phyloP scores from a whole-genome alignment of 2,329 filamentous ascomycete genomes.

The Botrytis hyacinthi region DNA sequence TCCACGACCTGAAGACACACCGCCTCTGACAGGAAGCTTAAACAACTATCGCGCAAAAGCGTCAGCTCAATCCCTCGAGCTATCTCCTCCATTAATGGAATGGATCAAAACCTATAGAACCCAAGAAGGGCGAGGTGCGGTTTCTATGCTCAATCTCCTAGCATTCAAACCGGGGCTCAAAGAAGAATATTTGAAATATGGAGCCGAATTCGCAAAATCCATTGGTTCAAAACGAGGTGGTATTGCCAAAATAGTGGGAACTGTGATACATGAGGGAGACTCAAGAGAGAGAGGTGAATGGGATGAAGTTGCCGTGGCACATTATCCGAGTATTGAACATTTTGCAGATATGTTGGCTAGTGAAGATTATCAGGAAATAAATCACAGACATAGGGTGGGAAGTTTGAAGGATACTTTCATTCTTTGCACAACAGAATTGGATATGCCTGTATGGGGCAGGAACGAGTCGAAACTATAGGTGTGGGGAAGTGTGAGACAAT shows the following conservation, averaged over 20 bases:
- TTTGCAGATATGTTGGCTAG: conserved; percentile 60
- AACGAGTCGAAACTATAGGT: background rate
- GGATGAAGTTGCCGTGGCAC: conserved; percentile 64
- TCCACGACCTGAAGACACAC: conserved; percentile 39
- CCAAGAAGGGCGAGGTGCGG: conserved; percentile 43
- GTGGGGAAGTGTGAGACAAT: too few relatives aligned
- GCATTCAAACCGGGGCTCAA: conserved; percentile 54
- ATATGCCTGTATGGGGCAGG: background rate
- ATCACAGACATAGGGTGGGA: conserved; percentile 51
- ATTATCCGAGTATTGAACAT: conserved; percentile 61
- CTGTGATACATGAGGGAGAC: conserved; percentile 45
- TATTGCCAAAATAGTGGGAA: conserved; percentile 60
- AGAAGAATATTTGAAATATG: conserved; percentile 55
- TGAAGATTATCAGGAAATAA: conserved; percentile 58
- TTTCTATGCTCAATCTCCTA: conserved; percentile 64
- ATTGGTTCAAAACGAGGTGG: conserved; percentile 55
- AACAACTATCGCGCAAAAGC: conserved; percentile 40
- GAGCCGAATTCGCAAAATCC: conserved; percentile 48
- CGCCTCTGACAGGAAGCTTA: conserved; percentile 40
- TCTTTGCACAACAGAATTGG: conserved; percentile 52
- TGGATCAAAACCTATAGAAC: conserved; percentile 48
- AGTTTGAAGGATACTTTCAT: conserved; percentile 53
- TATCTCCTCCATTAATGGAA: conserved; percentile 48
- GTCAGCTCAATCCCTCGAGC: conserved; percentile 49
- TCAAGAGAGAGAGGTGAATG: conserved; percentile 42